Conservation (phyloP, 306 rosid species). For the Senna tora region DNA sequence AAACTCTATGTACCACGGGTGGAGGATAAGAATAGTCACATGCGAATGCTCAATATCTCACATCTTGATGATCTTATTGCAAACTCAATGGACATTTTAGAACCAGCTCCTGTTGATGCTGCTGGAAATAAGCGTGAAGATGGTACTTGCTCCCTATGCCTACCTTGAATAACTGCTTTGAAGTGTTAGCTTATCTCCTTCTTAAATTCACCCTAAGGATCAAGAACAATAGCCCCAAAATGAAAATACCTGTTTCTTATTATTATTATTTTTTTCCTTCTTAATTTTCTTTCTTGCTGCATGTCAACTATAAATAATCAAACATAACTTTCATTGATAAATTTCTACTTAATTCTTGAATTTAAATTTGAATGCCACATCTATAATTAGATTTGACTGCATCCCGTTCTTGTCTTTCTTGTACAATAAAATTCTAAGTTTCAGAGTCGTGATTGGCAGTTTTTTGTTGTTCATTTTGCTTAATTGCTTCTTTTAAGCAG, state of each 20-base stretch:
- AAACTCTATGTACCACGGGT: conserved; percentile 84
- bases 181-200: background rate
- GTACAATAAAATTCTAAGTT: background rate
- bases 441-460: conserved; percentile 24
- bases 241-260: conserved; percentile 3
- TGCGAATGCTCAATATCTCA: conserved; percentile 86
- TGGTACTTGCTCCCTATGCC: conserved; percentile 51
- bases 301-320: background rate
- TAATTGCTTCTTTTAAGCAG: conserved; percentile 11
- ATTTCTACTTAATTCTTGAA: background rate
- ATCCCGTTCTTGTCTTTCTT: background rate
- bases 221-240: background rate
- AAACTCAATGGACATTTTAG: conserved; percentile 90
- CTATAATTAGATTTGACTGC: background rate
- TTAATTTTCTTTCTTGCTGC: conserved; percentile 4
- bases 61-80: conserved; percentile 81
- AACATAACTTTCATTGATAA: conserved; percentile 21
- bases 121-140: conserved; percentile 86
- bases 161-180: background rate
- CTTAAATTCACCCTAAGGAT: background rate
- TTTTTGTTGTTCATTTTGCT: conserved; percentile 6
- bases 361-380: conserved; percentile 22
- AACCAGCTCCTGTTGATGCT: conserved; percentile 78
- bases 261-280: background rate
- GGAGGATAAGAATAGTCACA: conserved; percentile 91